These are phyloP conservation scores for Gossypium davidsonii DNA, from an alignment of 441 rosid species.

Conservation along the genomic window DNA sequence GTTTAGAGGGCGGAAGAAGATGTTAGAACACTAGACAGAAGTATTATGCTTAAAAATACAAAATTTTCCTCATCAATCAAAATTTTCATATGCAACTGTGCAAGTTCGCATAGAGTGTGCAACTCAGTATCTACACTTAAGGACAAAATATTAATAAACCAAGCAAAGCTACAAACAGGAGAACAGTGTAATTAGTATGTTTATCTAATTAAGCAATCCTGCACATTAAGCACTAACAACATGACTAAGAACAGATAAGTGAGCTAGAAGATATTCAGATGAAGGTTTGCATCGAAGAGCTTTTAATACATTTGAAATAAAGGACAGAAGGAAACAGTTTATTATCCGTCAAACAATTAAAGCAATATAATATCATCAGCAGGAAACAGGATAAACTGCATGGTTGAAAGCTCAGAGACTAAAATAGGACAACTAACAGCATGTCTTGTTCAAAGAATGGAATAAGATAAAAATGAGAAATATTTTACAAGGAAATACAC, in stretches of 20 bases:
- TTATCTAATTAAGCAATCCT: not conserved
- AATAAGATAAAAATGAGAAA: not conserved
- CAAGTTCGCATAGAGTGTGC: not conserved
- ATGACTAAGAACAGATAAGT: not conserved
- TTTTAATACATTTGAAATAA: not conserved
- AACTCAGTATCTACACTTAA: not conserved
- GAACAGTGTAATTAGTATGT: not conserved
- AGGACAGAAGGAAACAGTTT: not conserved
- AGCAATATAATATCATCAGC: not conserved
- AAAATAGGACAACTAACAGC: constrained; percentile 2
- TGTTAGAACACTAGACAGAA: not conserved
- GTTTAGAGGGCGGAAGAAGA: not conserved
- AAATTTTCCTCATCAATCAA: constrained; percentile 12
- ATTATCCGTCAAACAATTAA: not conserved
- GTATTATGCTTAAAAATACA: constrained; percentile 11
- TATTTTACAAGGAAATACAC: not conserved
- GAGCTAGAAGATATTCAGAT: not conserved
- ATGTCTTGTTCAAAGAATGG: not conserved
- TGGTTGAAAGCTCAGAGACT: constrained; percentile 4
- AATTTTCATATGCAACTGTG: not conserved
- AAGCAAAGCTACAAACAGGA: not conserved
- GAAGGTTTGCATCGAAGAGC: not conserved
- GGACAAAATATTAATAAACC: not conserved
- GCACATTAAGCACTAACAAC: constrained; percentile 2
- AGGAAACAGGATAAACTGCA: not conserved